Evolutionary conservation across 148 eudicot species (phyloP), one percentile per base, ranked within the genome.

Genomic region (Nyssa sinensis): DNA sequence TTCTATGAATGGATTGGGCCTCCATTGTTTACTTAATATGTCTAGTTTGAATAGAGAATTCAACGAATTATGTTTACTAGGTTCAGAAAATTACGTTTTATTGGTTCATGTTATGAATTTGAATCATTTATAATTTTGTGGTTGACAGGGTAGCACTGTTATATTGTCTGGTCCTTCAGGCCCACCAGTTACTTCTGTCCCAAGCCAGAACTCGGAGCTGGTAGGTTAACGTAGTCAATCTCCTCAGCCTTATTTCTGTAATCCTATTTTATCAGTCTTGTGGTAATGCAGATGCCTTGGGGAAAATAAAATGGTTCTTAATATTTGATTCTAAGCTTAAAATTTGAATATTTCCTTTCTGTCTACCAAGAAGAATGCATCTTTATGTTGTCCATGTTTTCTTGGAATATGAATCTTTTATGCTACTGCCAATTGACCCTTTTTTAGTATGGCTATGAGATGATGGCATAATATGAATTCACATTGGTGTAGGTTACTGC

Each of bases 101-200:
- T 68, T 64, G 27, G 32, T 64, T 77, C 14, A 77, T 49, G n/a
- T 49, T 28, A 64, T 9, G 34, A 19, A 49, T 62, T 24, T 57
- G 44, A 44, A 44, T 67, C 28, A 41, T 72, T 63, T 58, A 31
- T 66, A 64, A 24, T 75, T 64, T 76, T 78, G 60, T 75, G 68
- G 37, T 82, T 69, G 61, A 27, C 93, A 95, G 98, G 98, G 98
- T 62, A 87, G 78, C 29, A 90, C 96, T 70, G 98, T 95, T 63
- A 89, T 95, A 47, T 85, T 95, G 76, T 95, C 97, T 81, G 98
- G 98, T 74, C 93, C 97, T 30, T 88, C 91, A 33, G 97, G 97
- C 24, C 94, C 98, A 39, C 97, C 98, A 47, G 89, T 92, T 80
- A 86, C 97, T 31, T 77, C 96, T 66, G 83, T 91, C 33, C 91